Conservation (phyloP, 2,329 filamentous ascomycete species). For the Gnomoniopsis smithogilvyi region DNA sequence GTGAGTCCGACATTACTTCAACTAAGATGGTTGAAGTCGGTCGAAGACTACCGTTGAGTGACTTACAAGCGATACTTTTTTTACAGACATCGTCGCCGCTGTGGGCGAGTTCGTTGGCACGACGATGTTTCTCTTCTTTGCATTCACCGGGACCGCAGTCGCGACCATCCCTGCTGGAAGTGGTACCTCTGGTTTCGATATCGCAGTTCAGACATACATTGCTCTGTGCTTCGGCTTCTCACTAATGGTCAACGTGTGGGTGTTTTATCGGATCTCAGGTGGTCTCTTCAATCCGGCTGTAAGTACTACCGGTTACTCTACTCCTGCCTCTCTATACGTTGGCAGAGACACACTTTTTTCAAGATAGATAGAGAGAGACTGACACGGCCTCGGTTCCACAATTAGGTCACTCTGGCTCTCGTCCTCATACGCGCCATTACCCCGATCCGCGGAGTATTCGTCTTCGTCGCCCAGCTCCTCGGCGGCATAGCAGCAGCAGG, state of each 20-base stretch:
- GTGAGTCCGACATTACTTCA: not conserved
- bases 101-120: conserved; percentile 39
- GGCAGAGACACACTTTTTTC: not conserved
- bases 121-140: conserved; percentile 40
- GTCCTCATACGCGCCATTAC: not conserved
- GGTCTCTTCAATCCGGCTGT: conserved; percentile 36
- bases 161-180: conserved; percentile 13
- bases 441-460: not conserved
- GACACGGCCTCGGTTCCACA: no score
- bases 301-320: not conserved
- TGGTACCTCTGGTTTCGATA: conserved; percentile 2
- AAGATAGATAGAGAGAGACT: no score
- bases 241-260: conserved; percentile 45
- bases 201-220: conserved; percentile 29
- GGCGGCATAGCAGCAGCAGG: conserved; percentile 42
- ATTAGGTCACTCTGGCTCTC: not conserved
- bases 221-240: conserved; percentile 41
- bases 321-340: not conserved
- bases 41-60: no score
- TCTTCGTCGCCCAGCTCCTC: conserved; percentile 46
- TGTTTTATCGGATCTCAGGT: conserved; percentile 45
- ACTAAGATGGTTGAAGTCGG: no score
- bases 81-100: no score
- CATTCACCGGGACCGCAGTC: conserved; percentile 31
- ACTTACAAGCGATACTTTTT: no score